Evolutionary conservation across 306 rosid genomes (phyloP).

Genomic region (Urtica urens): DNA sequence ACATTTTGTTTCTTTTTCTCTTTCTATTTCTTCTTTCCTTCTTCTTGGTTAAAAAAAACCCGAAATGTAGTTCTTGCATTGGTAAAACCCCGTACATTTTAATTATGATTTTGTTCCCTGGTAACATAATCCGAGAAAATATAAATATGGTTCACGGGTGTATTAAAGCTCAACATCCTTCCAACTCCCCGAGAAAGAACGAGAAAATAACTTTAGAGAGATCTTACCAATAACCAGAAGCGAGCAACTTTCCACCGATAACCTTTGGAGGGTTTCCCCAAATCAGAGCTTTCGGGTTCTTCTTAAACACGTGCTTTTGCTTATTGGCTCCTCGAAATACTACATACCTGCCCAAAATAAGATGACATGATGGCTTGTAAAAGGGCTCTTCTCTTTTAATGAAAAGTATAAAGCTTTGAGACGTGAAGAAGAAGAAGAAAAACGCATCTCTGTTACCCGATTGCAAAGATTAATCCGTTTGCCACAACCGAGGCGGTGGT

Average conservation of each 20-base stretch:
- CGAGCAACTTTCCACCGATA: constrained; percentile 85
- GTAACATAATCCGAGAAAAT: too few relatives aligned
- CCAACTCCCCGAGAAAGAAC: too few relatives aligned
- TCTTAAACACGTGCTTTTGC: constrained; percentile 84
- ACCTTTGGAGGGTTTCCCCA: constrained; percentile 89
- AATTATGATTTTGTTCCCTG: too few relatives aligned
- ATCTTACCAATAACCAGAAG: constrained; percentile 93
- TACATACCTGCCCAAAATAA: constrained; percentile 44
- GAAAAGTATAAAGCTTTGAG: too few relatives aligned
- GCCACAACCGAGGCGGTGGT: constrained; percentile 44
- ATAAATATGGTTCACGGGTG: too few relatives aligned
- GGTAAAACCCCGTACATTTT: too few relatives aligned
- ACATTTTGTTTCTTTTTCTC: background rate
- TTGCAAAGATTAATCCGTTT: constrained; percentile 65
- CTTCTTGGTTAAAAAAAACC: too few relatives aligned
- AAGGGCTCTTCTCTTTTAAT: too few relatives aligned
- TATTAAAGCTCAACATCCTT: too few relatives aligned
- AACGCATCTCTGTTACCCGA: constrained; percentile 77
- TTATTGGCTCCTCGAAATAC: constrained; percentile 98
- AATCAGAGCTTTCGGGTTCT: constrained; percentile 72
- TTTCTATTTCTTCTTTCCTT: background rate
- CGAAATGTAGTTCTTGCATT: too few relatives aligned
- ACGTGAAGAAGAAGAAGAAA: too few relatives aligned
- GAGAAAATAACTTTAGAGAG: too few relatives aligned
- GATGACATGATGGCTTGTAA: background rate